Evolutionary conservation across 257 asterid species (phyloP), one percentile per base, ranked within the genome.

Genomic region (Nicotiana obtusifolia): DNA sequence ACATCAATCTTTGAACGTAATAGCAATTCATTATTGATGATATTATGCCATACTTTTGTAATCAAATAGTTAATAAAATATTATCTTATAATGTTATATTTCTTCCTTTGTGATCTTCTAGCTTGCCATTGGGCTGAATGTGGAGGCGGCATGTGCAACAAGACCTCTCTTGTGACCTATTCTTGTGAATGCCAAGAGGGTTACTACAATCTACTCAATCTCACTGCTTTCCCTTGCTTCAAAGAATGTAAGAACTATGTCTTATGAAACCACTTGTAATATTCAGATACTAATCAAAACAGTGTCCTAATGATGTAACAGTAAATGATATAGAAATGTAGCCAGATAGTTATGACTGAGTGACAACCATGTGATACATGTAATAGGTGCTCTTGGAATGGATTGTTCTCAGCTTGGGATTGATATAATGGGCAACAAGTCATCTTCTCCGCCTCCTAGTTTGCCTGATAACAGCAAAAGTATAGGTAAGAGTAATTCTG

Each of bases 101-200:
- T 61, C 6, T 17, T 80, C 17, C 3, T 31, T 22, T 9, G 20
- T 83, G 85, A 15, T 41, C 31, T 52, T 69, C 17, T 22, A 92
- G 96, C 95, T 28, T 94, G 96, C 85, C 67, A 31, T 57, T 86
- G 86, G 88, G 83, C 83, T 13, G 90, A 90, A 16, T 92, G 97
- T 68, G 98, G 98, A 80, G 95, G 96, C 61, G 97, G 98, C 35
- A 83, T 80, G 2, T 94, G 98, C 92, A 89, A 77, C 61, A 84
- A 73, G 75, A 91, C 91, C 47, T 86, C 93, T 19, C 41, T 65
- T 0, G 81, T 89, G 80, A 80, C 89, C 2, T 89, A 86, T 76
- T 76, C 30, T 1, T 94, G 98, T 31, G 80, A 77, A 53, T 94
- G 98, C 52, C 77, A 87, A 26, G 88, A 86, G 37, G 98, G 95